These are phyloP conservation scores for Hortiboletus campestris DNA, from an alignment of 768 basidiomycete genomes.

Conservation along the genomic window DNA sequence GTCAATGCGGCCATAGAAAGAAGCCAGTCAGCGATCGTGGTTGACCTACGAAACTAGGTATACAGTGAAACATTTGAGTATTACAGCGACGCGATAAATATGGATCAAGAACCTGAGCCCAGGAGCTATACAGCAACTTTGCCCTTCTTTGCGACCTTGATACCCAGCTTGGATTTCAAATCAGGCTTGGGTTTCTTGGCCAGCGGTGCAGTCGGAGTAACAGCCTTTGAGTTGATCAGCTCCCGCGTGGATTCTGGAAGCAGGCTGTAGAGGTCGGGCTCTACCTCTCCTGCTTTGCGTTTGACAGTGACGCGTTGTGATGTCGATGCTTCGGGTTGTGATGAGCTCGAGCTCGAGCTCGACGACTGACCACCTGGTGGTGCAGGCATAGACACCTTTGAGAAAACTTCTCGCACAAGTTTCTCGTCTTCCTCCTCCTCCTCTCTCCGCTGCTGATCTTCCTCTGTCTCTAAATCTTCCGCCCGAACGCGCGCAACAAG, in stretches of 20 bases:
- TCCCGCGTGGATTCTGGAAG: slow-evolving; percentile 63
- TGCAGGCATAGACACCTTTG: slow-evolving; percentile 55
- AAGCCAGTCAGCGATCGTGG: slow-evolving; percentile 36
- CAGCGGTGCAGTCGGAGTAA: slow-evolving; percentile 34
- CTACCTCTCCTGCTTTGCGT: slow-evolving; percentile 78
- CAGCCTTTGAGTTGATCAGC: slow-evolving; percentile 52
- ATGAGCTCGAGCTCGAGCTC: slow-evolving; percentile 13
- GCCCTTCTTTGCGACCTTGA: slow-evolving; percentile 64
- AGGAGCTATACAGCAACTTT: slow-evolving; percentile 29
- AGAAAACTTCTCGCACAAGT: slow-evolving; percentile 83
- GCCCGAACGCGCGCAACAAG: slow-evolving; percentile 57
- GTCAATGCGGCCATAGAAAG: slow-evolving; percentile 48
- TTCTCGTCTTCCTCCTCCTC: slow-evolving; percentile 93
- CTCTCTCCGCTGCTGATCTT: slow-evolving; percentile 63
- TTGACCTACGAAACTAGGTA: slow-evolving; percentile 42
- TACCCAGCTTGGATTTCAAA: slow-evolving; percentile 65
- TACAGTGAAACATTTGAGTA: slow-evolving; percentile 10
- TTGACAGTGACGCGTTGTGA: slow-evolving; percentile 65
- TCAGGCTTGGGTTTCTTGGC: slow-evolving; percentile 64
- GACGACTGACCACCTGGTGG: slow-evolving; percentile 21
- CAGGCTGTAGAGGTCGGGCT: slow-evolving; percentile 68
- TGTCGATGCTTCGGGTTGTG: slow-evolving; percentile 17
- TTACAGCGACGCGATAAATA: slow-evolving; percentile 17
- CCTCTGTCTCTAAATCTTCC: slow-evolving; percentile 76
- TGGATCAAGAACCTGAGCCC: slow-evolving; percentile 6